Conservation (phyloP, 75 land plant species). For the Selaginella moellendorffii region DNA sequence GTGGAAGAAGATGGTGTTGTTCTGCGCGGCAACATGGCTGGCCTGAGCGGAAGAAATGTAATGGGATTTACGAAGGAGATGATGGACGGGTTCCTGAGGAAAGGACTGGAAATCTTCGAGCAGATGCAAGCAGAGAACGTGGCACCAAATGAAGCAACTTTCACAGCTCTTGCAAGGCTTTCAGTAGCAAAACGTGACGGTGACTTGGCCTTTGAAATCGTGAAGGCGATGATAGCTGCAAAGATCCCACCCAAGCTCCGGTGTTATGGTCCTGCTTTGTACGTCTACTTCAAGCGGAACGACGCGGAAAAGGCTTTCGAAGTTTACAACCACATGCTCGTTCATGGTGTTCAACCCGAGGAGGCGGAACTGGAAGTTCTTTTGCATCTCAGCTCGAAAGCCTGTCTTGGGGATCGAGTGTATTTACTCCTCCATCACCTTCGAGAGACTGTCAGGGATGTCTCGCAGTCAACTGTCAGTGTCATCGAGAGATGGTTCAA, state of each 20-base stretch:
- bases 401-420: slow-evolving; percentile 45
- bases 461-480: slow-evolving; percentile 42
- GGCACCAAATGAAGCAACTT: slow-evolving; percentile 65
- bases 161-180: slow-evolving; percentile 60
- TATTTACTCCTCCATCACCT: slow-evolving; percentile 60
- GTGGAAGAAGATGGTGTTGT: slow-evolving; percentile 11
- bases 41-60: background rate
- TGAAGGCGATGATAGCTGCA: slow-evolving; percentile 37
- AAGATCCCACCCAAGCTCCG: slow-evolving; percentile 39
- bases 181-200: slow-evolving; percentile 65
- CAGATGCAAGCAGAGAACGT: slow-evolving; percentile 29
- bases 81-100: slow-evolving; percentile 13
- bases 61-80: slow-evolving; percentile 11
- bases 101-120: slow-evolving; percentile 52
- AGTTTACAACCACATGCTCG: slow-evolving; percentile 63
- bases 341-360: slow-evolving; percentile 43
- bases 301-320: slow-evolving; percentile 57
- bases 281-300: slow-evolving; percentile 43
- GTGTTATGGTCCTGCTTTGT: slow-evolving; percentile 65
- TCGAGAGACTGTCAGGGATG: slow-evolving; percentile 39
- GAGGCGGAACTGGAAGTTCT: slow-evolving; percentile 64
- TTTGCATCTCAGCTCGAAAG: slow-evolving; percentile 37
- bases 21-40: slow-evolving; percentile 4
- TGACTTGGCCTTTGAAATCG: slow-evolving; percentile 54
- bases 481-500: slow-evolving; percentile 61